Evolutionary conservation across 805 yeast genomes (phyloP).

Genomic region (Metschnikowia matae): DNA sequence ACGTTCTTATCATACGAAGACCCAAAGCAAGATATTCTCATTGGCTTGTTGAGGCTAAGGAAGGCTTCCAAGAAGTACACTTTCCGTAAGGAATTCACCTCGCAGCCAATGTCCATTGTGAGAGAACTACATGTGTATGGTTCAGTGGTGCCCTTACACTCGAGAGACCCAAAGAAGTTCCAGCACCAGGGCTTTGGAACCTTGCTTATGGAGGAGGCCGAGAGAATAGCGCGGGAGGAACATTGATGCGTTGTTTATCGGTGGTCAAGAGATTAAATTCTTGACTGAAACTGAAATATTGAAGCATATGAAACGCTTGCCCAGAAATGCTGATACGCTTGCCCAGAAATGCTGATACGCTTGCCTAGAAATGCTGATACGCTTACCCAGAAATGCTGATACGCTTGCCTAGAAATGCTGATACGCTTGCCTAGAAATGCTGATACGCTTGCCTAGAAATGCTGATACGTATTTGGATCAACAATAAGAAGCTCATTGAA

Average conservation of each 20-base stretch:
- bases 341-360: too few species aligned
- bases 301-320: conserved; percentile 14
- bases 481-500: not conserved
- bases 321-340: too few species aligned
- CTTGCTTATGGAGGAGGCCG: conserved; percentile 96
- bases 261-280: conserved; percentile 69
- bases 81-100: conserved; percentile 79
- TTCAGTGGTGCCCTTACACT: conserved; percentile 92
- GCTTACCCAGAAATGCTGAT: too few species aligned
- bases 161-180: conserved; percentile 94
- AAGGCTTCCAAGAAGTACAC: conserved; percentile 87
- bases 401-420: too few species aligned
- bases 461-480: not conserved
- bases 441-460: not conserved
- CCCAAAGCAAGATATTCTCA: conserved; percentile 91
- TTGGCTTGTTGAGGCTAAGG: conserved; percentile 84
- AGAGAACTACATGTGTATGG: conserved; percentile 97
- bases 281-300: conserved; percentile 69
- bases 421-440: too few species aligned
- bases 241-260: conserved; percentile 66
- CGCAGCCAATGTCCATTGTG: conserved; percentile 88
- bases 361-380: too few species aligned
- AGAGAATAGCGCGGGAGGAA: too few species aligned
- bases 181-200: conserved; percentile 99
- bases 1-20: conserved; percentile 95